phyloP scores from a whole-genome alignment of 768 basidiomycete species.

The Russula sp. region DNA sequence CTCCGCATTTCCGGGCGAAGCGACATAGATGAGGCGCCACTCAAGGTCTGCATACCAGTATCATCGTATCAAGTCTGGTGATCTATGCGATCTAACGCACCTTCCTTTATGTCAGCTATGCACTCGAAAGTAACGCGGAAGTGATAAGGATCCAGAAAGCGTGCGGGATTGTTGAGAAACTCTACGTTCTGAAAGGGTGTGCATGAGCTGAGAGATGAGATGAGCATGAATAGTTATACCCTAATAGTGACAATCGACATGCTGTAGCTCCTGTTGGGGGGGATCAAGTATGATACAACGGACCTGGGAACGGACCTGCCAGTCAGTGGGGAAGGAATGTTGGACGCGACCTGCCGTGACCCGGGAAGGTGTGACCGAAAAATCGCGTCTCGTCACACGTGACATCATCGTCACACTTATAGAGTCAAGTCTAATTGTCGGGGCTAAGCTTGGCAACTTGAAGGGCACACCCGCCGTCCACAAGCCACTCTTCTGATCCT shows the following conservation, averaged over 20 bases:
- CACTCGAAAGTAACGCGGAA: conserved; percentile 98
- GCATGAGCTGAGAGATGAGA: background rate
- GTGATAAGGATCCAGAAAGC: conserved; percentile 83
- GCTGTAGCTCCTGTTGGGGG: background rate
- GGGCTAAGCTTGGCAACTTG: background rate
- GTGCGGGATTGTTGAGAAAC: conserved; percentile 89
- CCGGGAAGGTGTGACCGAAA: conserved; percentile 1
- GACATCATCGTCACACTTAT: background rate
- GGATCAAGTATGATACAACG: background rate
- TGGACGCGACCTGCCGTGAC: background rate
- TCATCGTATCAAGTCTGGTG: no score
- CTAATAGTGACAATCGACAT: conserved; percentile 24
- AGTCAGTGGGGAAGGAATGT: background rate
- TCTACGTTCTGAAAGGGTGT: conserved; percentile 58
- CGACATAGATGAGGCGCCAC: conserved; percentile 96
- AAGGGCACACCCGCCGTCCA: conserved; percentile 1
- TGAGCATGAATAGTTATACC: conserved; percentile 1
- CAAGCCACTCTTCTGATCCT: background rate
- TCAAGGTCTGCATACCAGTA: conserved; percentile 65
- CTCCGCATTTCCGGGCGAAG: conserved; percentile 83
- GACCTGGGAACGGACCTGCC: background rate
- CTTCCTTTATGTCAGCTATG: conserved; percentile 84
- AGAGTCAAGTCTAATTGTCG: background rate
- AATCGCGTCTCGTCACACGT: conserved; percentile 15
- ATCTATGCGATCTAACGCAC: conserved; percentile 33